Conservation (phyloP, 1,139 yeast species). For the Candida sp. region DNA sequence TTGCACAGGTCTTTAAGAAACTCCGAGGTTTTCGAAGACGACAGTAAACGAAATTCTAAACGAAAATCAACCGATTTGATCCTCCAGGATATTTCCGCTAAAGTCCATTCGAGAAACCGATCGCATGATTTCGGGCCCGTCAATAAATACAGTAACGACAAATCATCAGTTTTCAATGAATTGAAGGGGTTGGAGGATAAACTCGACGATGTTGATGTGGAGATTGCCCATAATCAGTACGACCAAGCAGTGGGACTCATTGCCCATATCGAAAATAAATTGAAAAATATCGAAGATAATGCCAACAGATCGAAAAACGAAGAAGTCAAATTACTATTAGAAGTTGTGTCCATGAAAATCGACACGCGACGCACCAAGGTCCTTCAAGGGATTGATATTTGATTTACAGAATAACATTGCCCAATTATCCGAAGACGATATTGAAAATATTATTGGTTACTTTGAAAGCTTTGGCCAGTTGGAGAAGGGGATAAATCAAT, state of each 20-base stretch:
- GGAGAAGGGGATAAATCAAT: constrained; percentile 35
- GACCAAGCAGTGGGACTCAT: constrained; percentile 53
- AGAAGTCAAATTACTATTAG: constrained; percentile 37
- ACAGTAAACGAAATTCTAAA: constrained; percentile 21
- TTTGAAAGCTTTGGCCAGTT: constrained; percentile 36
- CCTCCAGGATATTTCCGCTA: constrained; percentile 51
- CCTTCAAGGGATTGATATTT: constrained; percentile 35
- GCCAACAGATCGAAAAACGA: constrained; percentile 5
- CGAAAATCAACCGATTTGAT: constrained; percentile 37
- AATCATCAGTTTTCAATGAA: constrained; percentile 33
- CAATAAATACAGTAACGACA: constrained; percentile 13
- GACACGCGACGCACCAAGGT: constrained; percentile 34
- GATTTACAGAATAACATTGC: constrained; percentile 36
- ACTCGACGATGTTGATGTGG: constrained; percentile 65
- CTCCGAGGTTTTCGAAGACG: constrained; percentile 28
- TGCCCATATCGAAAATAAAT: constrained; percentile 36
- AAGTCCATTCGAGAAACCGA: constrained; percentile 54
- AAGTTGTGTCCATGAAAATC: constrained; percentile 40
- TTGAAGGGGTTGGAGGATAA: constrained; percentile 57
- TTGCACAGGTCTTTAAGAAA: constrained; percentile 39
- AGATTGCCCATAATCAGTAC: constrained; percentile 59
- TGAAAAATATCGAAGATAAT: constrained; percentile 20
- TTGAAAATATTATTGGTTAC: constrained; percentile 31
- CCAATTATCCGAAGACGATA: constrained; percentile 26
- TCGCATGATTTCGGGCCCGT: constrained; percentile 40